phyloP scores from a whole-genome alignment of 331 rosid genomes.

The Arachis monticola region DNA sequence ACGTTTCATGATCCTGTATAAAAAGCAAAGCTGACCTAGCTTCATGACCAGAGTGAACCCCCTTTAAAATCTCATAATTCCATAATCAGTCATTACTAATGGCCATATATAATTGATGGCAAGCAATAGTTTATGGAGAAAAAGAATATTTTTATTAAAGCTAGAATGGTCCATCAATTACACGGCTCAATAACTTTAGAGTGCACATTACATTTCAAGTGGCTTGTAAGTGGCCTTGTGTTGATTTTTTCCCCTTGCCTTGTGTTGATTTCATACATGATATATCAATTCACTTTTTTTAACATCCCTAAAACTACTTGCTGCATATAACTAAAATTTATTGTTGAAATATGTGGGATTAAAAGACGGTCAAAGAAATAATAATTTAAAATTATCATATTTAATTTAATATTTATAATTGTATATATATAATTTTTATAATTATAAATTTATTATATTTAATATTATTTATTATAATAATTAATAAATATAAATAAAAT shows the following conservation, averaged over 20 bases:
- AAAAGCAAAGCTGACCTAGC: constrained; percentile 33
- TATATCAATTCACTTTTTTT: not conserved
- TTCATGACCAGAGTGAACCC: constrained; percentile 32
- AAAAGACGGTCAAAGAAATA: no score
- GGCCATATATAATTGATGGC: constrained; percentile 9
- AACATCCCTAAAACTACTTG: not conserved
- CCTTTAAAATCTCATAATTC: constrained; percentile 2
- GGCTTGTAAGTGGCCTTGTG: constrained; percentile 11
- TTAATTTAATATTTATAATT: no score
- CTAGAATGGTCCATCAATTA: constrained; percentile 20
- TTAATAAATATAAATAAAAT: no score
- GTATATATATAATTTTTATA: no score
- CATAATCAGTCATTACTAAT: constrained; percentile 12
- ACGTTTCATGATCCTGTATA: constrained; percentile 35
- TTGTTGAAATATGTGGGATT: not conserved
- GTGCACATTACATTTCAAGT: constrained; percentile 28
- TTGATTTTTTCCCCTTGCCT: not conserved
- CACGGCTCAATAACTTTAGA: constrained; percentile 10
- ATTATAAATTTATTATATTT: no score
- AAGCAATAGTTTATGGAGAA: constrained; percentile 24
- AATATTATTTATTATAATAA: no score
- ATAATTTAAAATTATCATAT: no score
- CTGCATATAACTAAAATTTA: not conserved
- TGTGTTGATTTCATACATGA: constrained; percentile 25
- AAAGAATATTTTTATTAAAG: constrained; percentile 22